These are phyloP conservation scores for Daucus carota DNA, from an alignment of 129 eudicot genomes.

Conservation along the genomic window DH1_v3.0 NC_030381.2:36745001-36745500, in stretches of 20 bases:
- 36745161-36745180: slow-evolving; percentile 78
- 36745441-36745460: slow-evolving; percentile 56
- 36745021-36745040: slow-evolving; percentile 73
- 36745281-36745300: slow-evolving; percentile 45
- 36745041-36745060: slow-evolving; percentile 46
- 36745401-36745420: slow-evolving; percentile 62
- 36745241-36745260: slow-evolving; percentile 93
- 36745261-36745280: slow-evolving; percentile 63
- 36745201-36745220: slow-evolving; percentile 43
- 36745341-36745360: slow-evolving; percentile 86
- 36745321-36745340: slow-evolving; percentile 88
- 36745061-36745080: slow-evolving; percentile 62
- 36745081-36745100: slow-evolving; percentile 73
- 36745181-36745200: slow-evolving; percentile 63
- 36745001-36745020: slow-evolving; percentile 75
- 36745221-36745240: slow-evolving; percentile 38
- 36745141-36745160: slow-evolving; percentile 67
- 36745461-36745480: slow-evolving; percentile 54
- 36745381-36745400: slow-evolving; percentile 32
- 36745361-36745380: slow-evolving; percentile 43
- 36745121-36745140: slow-evolving; percentile 49
- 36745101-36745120: slow-evolving; percentile 71
- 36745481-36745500: slow-evolving; percentile 88
- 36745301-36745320: slow-evolving; percentile 64
- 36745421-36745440: slow-evolving; percentile 79